Conservation (phyloP, 208 protist species). For the Novymonas esmeraldas region DNA sequence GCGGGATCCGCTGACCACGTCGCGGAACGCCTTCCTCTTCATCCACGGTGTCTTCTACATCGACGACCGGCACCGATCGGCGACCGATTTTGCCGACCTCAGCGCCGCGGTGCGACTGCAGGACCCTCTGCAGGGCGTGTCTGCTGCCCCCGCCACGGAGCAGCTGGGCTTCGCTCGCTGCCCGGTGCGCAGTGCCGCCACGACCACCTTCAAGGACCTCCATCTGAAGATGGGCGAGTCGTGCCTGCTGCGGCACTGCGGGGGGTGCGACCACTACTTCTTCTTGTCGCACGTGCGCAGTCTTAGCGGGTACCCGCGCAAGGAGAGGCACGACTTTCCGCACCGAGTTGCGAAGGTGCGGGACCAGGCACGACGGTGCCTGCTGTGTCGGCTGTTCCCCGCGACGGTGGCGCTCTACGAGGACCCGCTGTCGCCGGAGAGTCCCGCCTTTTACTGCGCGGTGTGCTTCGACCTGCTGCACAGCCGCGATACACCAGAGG, state of each 20-base stretch:
- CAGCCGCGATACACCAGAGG: conserved; percentile 45
- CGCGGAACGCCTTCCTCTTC: conserved; percentile 76
- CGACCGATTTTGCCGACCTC: conserved; percentile 60
- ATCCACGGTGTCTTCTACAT: conserved; percentile 84
- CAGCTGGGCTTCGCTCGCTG: conserved; percentile 62
- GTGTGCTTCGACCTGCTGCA: conserved; percentile 77
- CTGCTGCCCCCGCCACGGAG: conserved; percentile 1
- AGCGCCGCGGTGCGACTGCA: conserved; percentile 50
- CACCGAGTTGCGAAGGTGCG: conserved; percentile 52
- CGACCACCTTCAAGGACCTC: conserved; percentile 75
- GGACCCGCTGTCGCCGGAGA: conserved; percentile 49
- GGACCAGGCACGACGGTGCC: conserved; percentile 49
- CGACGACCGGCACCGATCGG: conserved; percentile 67
- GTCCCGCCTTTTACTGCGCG: conserved; percentile 62
- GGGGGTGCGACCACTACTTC: conserved; percentile 83
- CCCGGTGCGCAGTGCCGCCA: conserved; percentile 58
- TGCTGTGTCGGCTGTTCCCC: conserved; percentile 62
- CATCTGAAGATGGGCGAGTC: conserved; percentile 66
- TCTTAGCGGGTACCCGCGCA: conserved; percentile 40
- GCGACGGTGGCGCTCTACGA: conserved; percentile 69
- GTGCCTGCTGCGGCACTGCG: conserved; percentile 67
- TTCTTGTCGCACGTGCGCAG: conserved; percentile 46
- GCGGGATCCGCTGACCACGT: conserved; percentile 27
- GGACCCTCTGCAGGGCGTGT: conserved; percentile 28
- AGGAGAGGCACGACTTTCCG: conserved; percentile 49